Evolutionary conservation across 352 stramenopile genomes (phyloP), one percentile per base, ranked within the genome.

Genomic region (Phytophthora pistaciae): DNA sequence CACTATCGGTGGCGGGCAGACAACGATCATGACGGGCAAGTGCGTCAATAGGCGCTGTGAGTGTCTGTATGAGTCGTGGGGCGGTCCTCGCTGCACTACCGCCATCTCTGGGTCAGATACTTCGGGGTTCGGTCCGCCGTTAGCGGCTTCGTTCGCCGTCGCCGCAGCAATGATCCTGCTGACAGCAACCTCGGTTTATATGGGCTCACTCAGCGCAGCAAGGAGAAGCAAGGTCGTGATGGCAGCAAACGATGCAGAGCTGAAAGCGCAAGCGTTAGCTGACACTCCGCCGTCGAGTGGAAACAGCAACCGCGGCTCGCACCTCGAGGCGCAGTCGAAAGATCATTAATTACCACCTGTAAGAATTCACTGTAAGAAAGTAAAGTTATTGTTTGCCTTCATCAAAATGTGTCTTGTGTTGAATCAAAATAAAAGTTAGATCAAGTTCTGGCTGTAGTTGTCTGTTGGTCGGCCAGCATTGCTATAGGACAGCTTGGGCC

Each of bases 1-100:
- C 20, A 79, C 75, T 2, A 81, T 86, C 14, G 69, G 66, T 16
- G 71, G 93, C 23, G 29, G 29, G 29, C 29, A 33, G 29, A 73
- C 56, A 1, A 42, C 56, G 8, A 20, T 86, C 8, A 75, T 68
- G 57, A 90, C 72, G 1, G 82, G 82, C 10, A 82, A 71, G 23
- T 93, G 85, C 27, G 65, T 79, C 1, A 80, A 83, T 0, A 20
- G 66, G 7, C 73, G 85, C 1, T 93, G 85, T 25, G 49, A 85
- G 20, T 93, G 85, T 58, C 63, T 63, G 16, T 80, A 77, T 36
- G 46, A 58, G 8, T 81, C 80, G 3, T 93, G 84, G 84, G 77
- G 71, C 1, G 84, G 84, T n/a, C 84, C 84, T 42, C 84, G 84
- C 2, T 92, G 84, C 44, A 91, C 82, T 2, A 91, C 79, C 13